Base-by-base conservation (phyloP, 2,329 filamentous ascomycete species). In the Aureobasidium sp. region DNA sequence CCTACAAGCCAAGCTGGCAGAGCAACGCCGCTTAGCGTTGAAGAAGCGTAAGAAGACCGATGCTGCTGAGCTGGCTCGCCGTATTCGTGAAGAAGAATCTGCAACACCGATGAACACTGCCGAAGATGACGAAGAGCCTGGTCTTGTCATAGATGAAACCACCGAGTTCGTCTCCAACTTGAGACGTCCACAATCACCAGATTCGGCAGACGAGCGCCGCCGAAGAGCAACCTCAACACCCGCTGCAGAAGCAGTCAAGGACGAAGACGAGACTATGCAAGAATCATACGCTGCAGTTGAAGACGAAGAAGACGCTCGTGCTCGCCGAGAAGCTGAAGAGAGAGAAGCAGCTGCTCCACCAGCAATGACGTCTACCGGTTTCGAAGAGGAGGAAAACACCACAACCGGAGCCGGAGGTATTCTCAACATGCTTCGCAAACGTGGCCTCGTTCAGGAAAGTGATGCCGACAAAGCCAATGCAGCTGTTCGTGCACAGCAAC, bases 141-240 rank as follows among this genome's bases (percentile, higher is more conserved):
- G 91, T 1, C 79, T 99, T 1, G 84, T 97, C n/a, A 92, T 99
- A 62, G 93, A 97, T 64, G 94, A 97, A 71, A 96, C 93, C 0
- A 91, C 91, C 0, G 92, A 96, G 69, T 99, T 99, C 69, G 89
- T 99, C 34, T 88, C 91, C 29, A 91, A 91, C 61, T 76, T 99
- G 61, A 88, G 87, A 70, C 88, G 87, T 63, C 84, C 87, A 8
- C 74, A 53, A 59, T 70, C 66, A 70, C 81, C 74, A 70, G 44
- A 48, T 34, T 37, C 37, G 3, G 47, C 26, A 13, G 73, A 74
- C 64, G 78, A 73, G 75, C 70, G 63, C 52, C 65, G 37, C 12
- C 5, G 32, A 10, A 41, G 59, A 20, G 50, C 39, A 1, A 41
- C 65, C 62, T 36, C 67, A 65, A 53, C 62, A 10, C 56, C 63